A percentile compares a stretch with the other conserved stretches of the same genome.
phyloP scores from a whole-genome alignment of 371 early-diverging fungal species.

The Syncephalastrum racemosum region DNA sequence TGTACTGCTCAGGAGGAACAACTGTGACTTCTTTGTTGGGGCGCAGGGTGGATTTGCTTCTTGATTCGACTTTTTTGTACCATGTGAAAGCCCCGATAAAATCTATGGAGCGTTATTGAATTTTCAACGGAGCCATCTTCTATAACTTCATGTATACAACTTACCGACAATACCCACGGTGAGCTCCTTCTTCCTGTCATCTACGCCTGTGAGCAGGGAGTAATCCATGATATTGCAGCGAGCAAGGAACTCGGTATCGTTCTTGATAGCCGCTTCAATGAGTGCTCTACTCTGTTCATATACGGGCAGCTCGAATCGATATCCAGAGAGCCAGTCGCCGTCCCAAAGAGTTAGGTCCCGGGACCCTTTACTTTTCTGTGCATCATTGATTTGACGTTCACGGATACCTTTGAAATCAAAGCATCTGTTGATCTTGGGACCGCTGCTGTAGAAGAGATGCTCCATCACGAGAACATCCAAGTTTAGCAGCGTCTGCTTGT shows the following conservation, averaged over 20 bases:
- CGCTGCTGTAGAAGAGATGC: conserved; percentile 78
- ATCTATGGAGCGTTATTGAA: conserved; percentile 45
- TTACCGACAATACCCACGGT: conserved; percentile 87
- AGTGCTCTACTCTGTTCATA: conserved; percentile 77
- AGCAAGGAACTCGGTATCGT: conserved; percentile 85
- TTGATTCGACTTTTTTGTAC: conserved; percentile 92
- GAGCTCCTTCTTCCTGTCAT: conserved; percentile 74
- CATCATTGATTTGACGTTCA: conserved; percentile 53
- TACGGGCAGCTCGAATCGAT: conserved; percentile 36
- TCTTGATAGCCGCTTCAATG: conserved; percentile 71
- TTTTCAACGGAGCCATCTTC: not conserved
- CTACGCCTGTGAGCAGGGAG: conserved; percentile 87
- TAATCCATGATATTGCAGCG: conserved; percentile 93
- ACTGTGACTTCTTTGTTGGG: conserved; percentile 85
- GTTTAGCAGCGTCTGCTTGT: conserved; percentile 62
- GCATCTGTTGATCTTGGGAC: conserved; percentile 62
- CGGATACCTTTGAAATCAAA: conserved; percentile 92
- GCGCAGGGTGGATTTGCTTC: conserved; percentile 83
- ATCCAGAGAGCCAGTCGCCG: conserved; percentile 61
- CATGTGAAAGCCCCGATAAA: conserved; percentile 94
- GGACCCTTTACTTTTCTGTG: conserved; percentile 20
- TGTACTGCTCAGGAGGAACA: conserved; percentile 88
- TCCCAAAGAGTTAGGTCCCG: conserved; percentile 62
- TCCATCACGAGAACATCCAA: conserved; percentile 96
- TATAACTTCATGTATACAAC: not conserved